phyloP scores from a whole-genome alignment of 164 flowering plant genomes.

The Magnolia officinalis region DNA sequence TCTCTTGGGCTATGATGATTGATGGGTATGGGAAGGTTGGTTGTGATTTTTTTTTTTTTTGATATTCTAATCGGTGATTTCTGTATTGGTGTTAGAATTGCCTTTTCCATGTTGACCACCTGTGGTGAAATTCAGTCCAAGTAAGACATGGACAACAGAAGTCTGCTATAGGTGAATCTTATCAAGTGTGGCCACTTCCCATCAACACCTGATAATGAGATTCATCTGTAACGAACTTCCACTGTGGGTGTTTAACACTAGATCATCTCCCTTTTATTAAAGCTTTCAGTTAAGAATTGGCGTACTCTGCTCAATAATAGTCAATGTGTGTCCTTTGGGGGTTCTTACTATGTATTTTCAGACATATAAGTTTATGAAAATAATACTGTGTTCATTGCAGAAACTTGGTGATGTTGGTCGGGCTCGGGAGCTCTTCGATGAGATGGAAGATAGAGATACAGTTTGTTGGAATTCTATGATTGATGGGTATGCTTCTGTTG shows the following conservation, averaged over 20 bases:
- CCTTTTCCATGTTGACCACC: neutral
- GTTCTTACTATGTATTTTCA: neutral
- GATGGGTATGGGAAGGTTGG: slow-evolving; percentile 47
- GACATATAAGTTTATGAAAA: neutral
- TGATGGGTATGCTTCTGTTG: slow-evolving; percentile 23
- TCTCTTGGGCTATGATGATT: slow-evolving; percentile 46
- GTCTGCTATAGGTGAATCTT: neutral
- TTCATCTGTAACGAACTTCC: neutral
- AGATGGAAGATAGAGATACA: slow-evolving; percentile 31
- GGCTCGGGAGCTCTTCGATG: slow-evolving; percentile 29
- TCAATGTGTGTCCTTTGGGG: neutral
- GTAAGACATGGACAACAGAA: neutral
- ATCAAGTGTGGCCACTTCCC: neutral
- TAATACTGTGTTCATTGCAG: slow-evolving; percentile 2
- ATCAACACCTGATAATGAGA: neutral
- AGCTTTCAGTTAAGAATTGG: neutral
- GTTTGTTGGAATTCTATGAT: slow-evolving; percentile 43
- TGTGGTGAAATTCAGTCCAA: neutral
- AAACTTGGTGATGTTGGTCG: slow-evolving; percentile 20
- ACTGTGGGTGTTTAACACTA: neutral
- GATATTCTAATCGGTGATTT: neutral
- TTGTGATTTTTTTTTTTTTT: neutral
- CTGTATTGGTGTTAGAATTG: neutral
- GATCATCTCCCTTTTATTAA: neutral
- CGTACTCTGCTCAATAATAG: neutral